These are phyloP conservation scores for Heritiera fomes DNA, from an alignment of 345 rosid genomes.

Conservation along the genomic window DNA sequence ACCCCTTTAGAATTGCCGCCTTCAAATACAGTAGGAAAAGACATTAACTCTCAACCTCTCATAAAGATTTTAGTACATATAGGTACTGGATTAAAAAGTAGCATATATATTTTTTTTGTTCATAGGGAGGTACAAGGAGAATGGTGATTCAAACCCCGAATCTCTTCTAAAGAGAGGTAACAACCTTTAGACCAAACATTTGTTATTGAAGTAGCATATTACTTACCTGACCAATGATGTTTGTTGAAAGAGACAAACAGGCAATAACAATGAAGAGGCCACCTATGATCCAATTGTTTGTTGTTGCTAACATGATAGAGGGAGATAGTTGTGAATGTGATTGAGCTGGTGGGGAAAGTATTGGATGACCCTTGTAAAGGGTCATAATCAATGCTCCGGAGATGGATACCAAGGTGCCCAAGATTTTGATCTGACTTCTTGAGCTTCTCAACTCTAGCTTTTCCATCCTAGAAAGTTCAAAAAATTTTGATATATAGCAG, in stretches of 20 bases:
- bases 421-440: constrained; percentile 45
- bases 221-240: constrained; percentile 45
- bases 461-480: constrained; percentile 41
- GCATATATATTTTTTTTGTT: no score
- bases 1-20: constrained; percentile 51
- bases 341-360: constrained; percentile 18
- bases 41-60: neutral
- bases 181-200: no score
- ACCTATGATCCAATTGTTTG: constrained; percentile 46
- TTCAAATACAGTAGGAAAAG: constrained; percentile 16
- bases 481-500: neutral
- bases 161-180: no score
- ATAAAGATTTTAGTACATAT: neutral
- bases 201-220: neutral
- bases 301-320: neutral
- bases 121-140: no score
- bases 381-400: constrained; percentile 48
- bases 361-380: constrained; percentile 47
- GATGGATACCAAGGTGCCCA: constrained; percentile 45
- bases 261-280: constrained; percentile 42
- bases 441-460: constrained; percentile 34
- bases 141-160: no score
- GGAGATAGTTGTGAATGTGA: constrained; percentile 5
- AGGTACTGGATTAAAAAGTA: neutral
- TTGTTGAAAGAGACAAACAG: constrained; percentile 34